Percentiles rank a stretch among this genome's conserved stretches.
Conservation (phyloP, 768 basidiomycete species). For the Leccinum subtestaceum region DNA sequence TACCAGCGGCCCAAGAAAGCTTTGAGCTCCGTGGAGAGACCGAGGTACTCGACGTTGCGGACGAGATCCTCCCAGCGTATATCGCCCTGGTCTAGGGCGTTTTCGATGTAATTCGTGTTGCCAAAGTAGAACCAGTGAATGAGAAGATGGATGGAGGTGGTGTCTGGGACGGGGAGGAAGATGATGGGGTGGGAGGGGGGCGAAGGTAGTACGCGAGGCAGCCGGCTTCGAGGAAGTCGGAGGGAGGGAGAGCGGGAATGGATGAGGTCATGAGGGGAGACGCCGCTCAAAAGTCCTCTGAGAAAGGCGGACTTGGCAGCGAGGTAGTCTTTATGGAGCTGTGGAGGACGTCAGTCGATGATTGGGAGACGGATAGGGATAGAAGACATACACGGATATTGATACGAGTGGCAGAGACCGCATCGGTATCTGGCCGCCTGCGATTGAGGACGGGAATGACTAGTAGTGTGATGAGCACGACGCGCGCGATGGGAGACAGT, state of each 20-base stretch:
- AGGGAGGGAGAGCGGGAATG: slow-evolving; percentile 18
- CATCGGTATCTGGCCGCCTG: slow-evolving; percentile 24
- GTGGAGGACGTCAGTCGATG: slow-evolving; percentile 9
- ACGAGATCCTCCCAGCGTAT: slow-evolving; percentile 86
- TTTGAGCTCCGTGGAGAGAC: slow-evolving; percentile 72
- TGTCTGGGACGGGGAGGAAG: slow-evolving; percentile 74
- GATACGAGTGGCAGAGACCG: slow-evolving; percentile 53
- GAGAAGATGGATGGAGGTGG: slow-evolving; percentile 66
- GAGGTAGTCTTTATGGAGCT: slow-evolving; percentile 83
- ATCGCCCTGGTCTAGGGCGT: slow-evolving; percentile 58
- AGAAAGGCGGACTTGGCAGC: slow-evolving; percentile 79
- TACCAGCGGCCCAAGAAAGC: slow-evolving; percentile 77
- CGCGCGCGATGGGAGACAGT: not conserved
- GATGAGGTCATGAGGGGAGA: slow-evolving; percentile 59
- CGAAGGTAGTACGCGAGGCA: slow-evolving; percentile 69
- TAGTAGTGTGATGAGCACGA: not conserved
- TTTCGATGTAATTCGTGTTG: slow-evolving; percentile 58
- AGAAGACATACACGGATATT: slow-evolving; percentile 53
- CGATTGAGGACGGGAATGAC: slow-evolving; percentile 50
- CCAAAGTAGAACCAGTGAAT: slow-evolving; percentile 86
- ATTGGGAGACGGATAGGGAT: not conserved
- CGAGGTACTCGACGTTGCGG: slow-evolving; percentile 87
- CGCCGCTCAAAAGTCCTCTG: slow-evolving; percentile 66
- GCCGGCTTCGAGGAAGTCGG: slow-evolving; percentile 44
- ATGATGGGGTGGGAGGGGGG: slow-evolving; percentile 61